Base-by-base conservation (phyloP, 768 basidiomycete genomes). In the Agrocybe chaxingu region DNA sequence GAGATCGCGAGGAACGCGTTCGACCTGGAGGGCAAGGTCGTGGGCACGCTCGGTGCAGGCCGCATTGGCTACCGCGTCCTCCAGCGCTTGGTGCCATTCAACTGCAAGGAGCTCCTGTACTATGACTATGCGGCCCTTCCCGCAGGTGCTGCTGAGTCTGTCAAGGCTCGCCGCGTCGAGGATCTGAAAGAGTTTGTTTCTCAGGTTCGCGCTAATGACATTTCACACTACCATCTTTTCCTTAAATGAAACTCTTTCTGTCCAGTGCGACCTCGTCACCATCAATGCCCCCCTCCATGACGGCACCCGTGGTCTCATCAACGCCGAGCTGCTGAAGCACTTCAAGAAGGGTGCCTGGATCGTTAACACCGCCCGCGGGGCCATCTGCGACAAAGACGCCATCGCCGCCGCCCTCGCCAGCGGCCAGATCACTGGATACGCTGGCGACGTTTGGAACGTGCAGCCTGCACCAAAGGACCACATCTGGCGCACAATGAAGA, bases 341-440 rank as follows among this genome's bases (percentile, higher is more conserved):
- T 87, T 95, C 80, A 96, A 96, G 79, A 86, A 88, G 66, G 92
- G 91, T 42, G 81, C 92, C 11, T 93, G 88, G 87, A 81, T 95
- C 60, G 86, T 96, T 62, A 96, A 96, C 80, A 92, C 91, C 24
- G 90, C 91, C 45, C 89, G 92, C 58, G 93, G 93, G 39, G 93
- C 93, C 37, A 92, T 96, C 61, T 92, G 89, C 64, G 84, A 91
- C 70, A 83, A 83, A 57, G 82, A 92, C 54, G 91, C 82, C 39
- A 85, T 95, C 51, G 84, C 85, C 3, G 82, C 65, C 0, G 91
- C 92, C 9, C 65, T 96, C 49, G 75, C 80, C 71, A 83, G 78
- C 46, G 92, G 92, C 12, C 87, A 90, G 30, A 67, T 95, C 54
- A 66, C 71, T 48, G 92, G 86, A 29, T 79, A 79, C 55, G 55